Conservation (phyloP, 192 early-diverging fungal genomes). For the Mycoemilia scoparia region DNA sequence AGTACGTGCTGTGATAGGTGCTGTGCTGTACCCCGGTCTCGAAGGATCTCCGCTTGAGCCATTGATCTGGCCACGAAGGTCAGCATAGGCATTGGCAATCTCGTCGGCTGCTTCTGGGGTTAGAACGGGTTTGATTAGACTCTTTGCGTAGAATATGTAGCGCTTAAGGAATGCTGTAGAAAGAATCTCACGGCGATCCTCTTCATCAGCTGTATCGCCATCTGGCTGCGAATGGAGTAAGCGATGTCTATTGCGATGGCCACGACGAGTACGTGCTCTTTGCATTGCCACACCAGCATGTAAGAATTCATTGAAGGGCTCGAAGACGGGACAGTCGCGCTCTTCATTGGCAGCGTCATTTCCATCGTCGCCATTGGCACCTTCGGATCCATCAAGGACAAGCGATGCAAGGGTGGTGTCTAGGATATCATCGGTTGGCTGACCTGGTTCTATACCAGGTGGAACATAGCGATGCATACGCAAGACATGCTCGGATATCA, state of each 20-base stretch:
- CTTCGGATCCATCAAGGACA: conserved; percentile 17
- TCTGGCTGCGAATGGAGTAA: conserved; percentile 8
- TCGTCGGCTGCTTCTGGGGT: conserved; percentile 65
- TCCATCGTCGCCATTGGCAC: conserved; percentile 23
- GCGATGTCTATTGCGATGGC: conserved; percentile 8
- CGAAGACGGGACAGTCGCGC: conserved; percentile 52
- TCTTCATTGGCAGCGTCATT: conserved; percentile 29
- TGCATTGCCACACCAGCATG: conserved; percentile 51
- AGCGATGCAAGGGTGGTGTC: conserved; percentile 19
- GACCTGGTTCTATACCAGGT: conserved; percentile 68
- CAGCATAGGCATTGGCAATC: conserved; percentile 62
- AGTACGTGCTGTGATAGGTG: conserved; percentile 96
- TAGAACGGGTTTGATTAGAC: conserved; percentile 64
- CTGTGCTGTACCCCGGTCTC: too few relatives aligned
- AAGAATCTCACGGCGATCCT: conserved; percentile 42
- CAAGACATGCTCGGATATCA: conserved; percentile 80
- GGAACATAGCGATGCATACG: conserved; percentile 88
- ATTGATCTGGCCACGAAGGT: conserved; percentile 61
- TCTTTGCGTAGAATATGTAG: conserved; percentile 87
- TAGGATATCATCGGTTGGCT: conserved; percentile 21
- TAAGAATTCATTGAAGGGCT: conserved; percentile 70
- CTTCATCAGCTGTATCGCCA: conserved; percentile 6
- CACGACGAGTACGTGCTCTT: conserved; percentile 4
- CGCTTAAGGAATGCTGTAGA: conserved; percentile 82
- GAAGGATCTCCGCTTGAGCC: conserved; percentile 44